Base-by-base conservation (phyloP, 345 rosid genomes). In the Rhodomyrtus tomentosa region DNA sequence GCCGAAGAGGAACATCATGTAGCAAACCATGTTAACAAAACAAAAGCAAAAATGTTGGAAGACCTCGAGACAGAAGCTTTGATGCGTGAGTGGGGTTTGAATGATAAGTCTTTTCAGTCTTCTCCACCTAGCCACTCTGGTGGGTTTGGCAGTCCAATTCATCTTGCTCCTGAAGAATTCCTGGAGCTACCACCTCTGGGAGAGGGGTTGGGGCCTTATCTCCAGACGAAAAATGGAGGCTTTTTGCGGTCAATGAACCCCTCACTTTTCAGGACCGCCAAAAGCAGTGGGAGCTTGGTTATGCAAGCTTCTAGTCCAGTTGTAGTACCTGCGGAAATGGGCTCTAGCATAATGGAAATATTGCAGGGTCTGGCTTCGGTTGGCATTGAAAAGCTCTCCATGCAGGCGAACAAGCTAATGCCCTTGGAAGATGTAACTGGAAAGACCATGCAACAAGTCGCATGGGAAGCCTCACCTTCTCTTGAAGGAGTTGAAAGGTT, bases 301-400 rank as follows among this genome's bases (percentile, higher is more conserved):
- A 96, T 96, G 98, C 99, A 96, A 88, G 98, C 92, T 87, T 96
- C 99, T 52, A 92, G 90, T 90, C 98, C 99, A 5, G 96, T 96
- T 84, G 98, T 96, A 82, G 95, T 96, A 74, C 99, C 98, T 24
- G 98, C 98, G 22, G 98, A 93, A 90, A 95, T 96, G 99, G 99
- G 99, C 83, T 93, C 95, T 83, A 92, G 91, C 85, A 88, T 94
- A 85, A 91, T 90, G 91, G 98, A 91, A 55, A 90, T 93, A 86
- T 92, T 95, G 82, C 93, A 94, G 90, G 88, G 74, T 84, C 88
- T 96, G 59, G 99, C 96, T 80, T 94, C 97, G 45, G 89, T 91
- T 89, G 99, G 99, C 84, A 95, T 96, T 86, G 98, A 95, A 86
- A 96, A 95, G 91, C 96, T 96, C 81, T 96, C 99, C 18, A 88